Base-by-base conservation (phyloP, 2,329 filamentous ascomycete genomes). In the Uncinocarpus reesii region DNA sequence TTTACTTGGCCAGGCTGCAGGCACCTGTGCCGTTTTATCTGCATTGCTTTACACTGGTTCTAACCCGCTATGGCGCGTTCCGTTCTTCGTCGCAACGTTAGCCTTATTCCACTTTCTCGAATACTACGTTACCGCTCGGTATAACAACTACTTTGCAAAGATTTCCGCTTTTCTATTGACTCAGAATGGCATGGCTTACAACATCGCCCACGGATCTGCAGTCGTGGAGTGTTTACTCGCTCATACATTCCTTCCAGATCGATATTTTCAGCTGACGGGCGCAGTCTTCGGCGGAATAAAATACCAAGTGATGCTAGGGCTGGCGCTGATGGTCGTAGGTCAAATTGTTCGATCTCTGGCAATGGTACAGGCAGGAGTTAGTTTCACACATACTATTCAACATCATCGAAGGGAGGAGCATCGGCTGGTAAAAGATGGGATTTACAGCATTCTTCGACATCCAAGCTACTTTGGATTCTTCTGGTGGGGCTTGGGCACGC, bases 401-500 rank as follows among this genome's bases (percentile, higher is more conserved):
- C 79, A 69, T 37, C 66, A 77, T 54, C 78, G 73, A 53, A 83
- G 80, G 59, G 75, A 80, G 3, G 79, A 78, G 1, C 92, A 98
- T 65, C 73, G 73, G 40, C 75, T 98, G n/a, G 85, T 98, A 2
- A 94, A 84, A 0, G 72, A 72, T 23, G 92, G 92, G 0, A 70
- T 96, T 28, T 98, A 96, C 65, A 70, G 71, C 6, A 65, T 76
- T 37, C 70, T 93, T 45, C 74, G 92, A 20, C 92, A 98, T 65
- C 92, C 92, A 10, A 84, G 84, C 51, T 98, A 98, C 68, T 95
- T 96, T 70, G 92, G 90, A 2, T 98, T 95, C 71, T 98, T 95
- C 67, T 96, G 88, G 81, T 98, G 90, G 90, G 87, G 86, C 0
- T 61, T 96, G n/a, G 92, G 92, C 4, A 95, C 89, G 10, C 92